Base-by-base conservation (phyloP, 2,329 filamentous ascomycete species). In the Stagonosporopsis vannaccii region DNA sequence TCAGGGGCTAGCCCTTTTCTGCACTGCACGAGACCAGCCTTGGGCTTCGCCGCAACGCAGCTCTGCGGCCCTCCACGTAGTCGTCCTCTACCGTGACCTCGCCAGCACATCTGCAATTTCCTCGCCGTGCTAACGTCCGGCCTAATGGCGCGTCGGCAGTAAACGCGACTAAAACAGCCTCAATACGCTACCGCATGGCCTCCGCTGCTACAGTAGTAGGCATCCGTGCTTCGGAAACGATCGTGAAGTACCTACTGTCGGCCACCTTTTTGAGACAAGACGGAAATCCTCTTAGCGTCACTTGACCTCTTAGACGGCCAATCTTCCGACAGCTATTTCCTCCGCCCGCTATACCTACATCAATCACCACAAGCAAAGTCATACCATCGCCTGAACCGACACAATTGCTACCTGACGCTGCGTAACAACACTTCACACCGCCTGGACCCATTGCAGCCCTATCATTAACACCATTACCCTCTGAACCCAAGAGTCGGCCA, bases 21-120 rank as follows among this genome's bases (percentile, higher is more conserved):
- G 67, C 67, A 65, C 44, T 68, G 62, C 67, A 72, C 70, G 66
- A 72, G 70, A 72, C 70, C 67, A 60, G 60, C 55, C 58, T 55
- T 60, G 58, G 63, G 58, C 66, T 58, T 67, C 57, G 30, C 63
- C 56, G 56, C 52, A 52, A 63, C 57, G 45, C 51, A 51, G 51
- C 60, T 56, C 51, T 52, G 36, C 62, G 64, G 61, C 56, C 54
- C 56, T 64, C 69, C 57, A 62, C 67, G 58, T 66, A 61, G 23
- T 43, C 47, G 13, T 36, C 57, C 61, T 56, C 43, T 51, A 28
- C 56, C 46, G 64, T 65, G 60, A 59, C 54, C 48, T 43, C 57
- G 62, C 62, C 64, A 66, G 28, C 69, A 50, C 63, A 58, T 40
- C 44, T 58, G 49, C 49, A 52, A 48, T 53, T 45, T 53, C 58